phyloP scores from a whole-genome alignment of 2,329 filamentous ascomycete genomes.

The Xylariaceae sp. region DNA sequence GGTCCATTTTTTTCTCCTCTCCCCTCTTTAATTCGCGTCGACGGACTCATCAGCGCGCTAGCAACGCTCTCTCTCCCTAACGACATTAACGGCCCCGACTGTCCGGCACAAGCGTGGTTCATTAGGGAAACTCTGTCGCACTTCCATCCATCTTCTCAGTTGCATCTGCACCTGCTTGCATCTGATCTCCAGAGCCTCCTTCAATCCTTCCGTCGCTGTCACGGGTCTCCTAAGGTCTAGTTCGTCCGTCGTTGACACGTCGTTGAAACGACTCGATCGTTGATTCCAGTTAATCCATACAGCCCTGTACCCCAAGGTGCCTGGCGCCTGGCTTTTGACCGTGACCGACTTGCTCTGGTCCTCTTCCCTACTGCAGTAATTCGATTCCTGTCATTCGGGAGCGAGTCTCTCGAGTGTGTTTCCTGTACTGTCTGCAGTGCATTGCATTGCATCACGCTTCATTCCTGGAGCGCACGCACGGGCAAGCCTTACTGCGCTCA shows the following conservation, averaged over 20 bases:
- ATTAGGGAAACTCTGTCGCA: constrained; percentile 36
- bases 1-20: constrained; percentile 14
- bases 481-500: constrained; percentile 16
- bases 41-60: constrained; percentile 16
- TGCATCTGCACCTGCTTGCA: constrained; percentile 10
- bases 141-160: constrained; percentile 27
- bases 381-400: constrained; percentile 6
- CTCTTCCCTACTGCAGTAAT: constrained; percentile 13
- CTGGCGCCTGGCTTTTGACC: not conserved
- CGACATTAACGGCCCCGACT: constrained; percentile 35
- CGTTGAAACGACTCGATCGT: constrained; percentile 30
- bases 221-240: constrained; percentile 5
- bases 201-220: constrained; percentile 31
- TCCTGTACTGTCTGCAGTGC: constrained; percentile 10
- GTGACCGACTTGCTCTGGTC: constrained; percentile 5
- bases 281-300: constrained; percentile 37
- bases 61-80: constrained; percentile 25
- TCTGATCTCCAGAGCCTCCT: constrained; percentile 30
- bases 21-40: constrained; percentile 16
- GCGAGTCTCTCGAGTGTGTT: constrained; percentile 12
- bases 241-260: not conserved
- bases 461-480: constrained; percentile 19
- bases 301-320: not conserved
- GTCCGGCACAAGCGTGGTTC: constrained; percentile 32
- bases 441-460: constrained; percentile 8